Conservation (phyloP, 441 rosid genomes). For the Capsella rubella region DNA sequence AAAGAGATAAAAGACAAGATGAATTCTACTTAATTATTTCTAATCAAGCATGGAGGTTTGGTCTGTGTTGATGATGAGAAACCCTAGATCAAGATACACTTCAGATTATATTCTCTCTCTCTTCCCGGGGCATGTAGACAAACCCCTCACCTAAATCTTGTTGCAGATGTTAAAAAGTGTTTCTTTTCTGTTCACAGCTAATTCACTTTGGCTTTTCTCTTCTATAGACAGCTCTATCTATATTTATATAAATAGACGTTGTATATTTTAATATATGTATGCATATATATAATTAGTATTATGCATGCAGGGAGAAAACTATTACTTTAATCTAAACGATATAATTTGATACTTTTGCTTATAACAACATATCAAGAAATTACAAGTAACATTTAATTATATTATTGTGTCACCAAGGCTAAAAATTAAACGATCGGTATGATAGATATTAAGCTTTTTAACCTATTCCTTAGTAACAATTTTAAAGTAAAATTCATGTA, state of each 20-base stretch:
- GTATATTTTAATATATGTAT: not conserved
- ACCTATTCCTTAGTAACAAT: not conserved
- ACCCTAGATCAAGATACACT: constrained; percentile 83
- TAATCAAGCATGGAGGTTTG: constrained; percentile 41
- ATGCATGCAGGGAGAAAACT: constrained; percentile 12
- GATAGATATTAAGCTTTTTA: not conserved
- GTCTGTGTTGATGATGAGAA: constrained; percentile 46
- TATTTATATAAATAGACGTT: not conserved
- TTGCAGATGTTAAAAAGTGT: constrained; percentile 41
- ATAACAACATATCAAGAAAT: constrained; percentile 17
- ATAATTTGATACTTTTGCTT: not conserved
- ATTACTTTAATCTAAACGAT: not conserved
- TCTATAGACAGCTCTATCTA: constrained; percentile 33
- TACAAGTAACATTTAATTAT: constrained; percentile 4
- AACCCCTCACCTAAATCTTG: constrained; percentile 58
- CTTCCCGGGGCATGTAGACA: constrained; percentile 58
- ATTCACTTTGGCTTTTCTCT: constrained; percentile 39
- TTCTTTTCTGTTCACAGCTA: constrained; percentile 47
- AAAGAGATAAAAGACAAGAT: constrained; percentile 38
- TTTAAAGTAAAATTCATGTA: not conserved
- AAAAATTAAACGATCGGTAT: not conserved
- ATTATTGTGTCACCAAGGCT: not conserved
- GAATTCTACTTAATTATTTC: constrained; percentile 39
- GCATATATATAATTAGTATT: constrained; percentile 6
- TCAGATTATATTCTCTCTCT: constrained; percentile 47